These are phyloP conservation scores for Pisolithus thermaeus DNA, from an alignment of 1,284 basidiomycete species.

Conservation along the genomic window DNA sequence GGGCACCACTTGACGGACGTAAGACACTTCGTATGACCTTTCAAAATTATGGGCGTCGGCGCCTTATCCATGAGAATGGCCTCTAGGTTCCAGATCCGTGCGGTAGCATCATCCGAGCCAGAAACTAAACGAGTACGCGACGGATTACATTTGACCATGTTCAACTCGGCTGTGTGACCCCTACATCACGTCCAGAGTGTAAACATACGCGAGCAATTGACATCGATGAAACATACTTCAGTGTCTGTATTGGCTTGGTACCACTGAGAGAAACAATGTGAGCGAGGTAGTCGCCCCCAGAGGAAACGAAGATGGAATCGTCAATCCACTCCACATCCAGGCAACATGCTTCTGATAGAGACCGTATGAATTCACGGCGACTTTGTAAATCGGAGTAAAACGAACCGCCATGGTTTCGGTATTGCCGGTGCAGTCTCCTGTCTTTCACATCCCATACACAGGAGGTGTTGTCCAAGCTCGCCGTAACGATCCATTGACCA, in stretches of 20 bases:
- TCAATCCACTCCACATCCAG: constrained; percentile 79
- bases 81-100: constrained; percentile 67
- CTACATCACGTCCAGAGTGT: constrained; percentile 32
- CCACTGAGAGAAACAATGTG: constrained; percentile 53
- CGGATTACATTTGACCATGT: constrained; percentile 68
- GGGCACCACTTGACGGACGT: constrained; percentile 74
- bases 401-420: constrained; percentile 59
- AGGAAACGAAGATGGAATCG: constrained; percentile 66
- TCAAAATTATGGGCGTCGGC: constrained; percentile 38
- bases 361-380: constrained; percentile 10
- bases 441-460: constrained; percentile 74
- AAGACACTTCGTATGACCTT: constrained; percentile 63
- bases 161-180: constrained; percentile 74
- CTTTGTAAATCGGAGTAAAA: constrained; percentile 6
- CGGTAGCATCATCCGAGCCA: constrained; percentile 74
- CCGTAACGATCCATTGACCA: constrained; percentile 64
- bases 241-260: constrained; percentile 46
- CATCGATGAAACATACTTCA: constrained; percentile 40
- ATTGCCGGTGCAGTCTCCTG: constrained; percentile 57
- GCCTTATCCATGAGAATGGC: constrained; percentile 24
- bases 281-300: constrained; percentile 65
- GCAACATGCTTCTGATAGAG: constrained; percentile 50
- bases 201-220: neutral
- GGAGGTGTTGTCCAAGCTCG: constrained; percentile 67
- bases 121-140: constrained; percentile 64